Percentiles rank a stretch among this genome's conserved stretches.
Conservation (phyloP, 345 rosid species). For the Hibiscus trionum region DNA sequence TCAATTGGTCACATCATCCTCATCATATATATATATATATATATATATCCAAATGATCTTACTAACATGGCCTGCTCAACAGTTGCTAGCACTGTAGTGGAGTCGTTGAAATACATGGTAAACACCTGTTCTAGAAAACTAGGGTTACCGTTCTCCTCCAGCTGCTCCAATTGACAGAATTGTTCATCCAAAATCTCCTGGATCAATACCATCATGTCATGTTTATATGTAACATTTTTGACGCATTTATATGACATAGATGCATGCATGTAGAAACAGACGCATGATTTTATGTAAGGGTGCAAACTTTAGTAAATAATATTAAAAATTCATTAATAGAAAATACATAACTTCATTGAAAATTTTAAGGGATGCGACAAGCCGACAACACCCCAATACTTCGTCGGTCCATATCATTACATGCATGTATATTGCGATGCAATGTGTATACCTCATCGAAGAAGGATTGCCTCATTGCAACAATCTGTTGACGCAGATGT, state of each 20-base stretch:
- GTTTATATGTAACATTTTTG: neutral
- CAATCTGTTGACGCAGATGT: neutral
- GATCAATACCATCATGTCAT: neutral
- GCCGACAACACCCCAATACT: no score
- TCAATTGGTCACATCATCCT: no score
- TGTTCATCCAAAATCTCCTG: neutral
- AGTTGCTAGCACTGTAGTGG: constrained; percentile 3
- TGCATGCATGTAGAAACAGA: neutral
- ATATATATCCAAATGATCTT: neutral
- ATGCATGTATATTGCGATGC: neutral
- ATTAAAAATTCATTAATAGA: no score
- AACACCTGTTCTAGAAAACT: neutral
- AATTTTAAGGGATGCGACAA: no score
- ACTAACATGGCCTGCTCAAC: constrained; percentile 23
- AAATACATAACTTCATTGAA: no score
- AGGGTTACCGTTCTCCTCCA: neutral
- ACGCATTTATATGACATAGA: neutral
- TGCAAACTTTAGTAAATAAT: no score
- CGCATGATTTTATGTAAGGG: no score
- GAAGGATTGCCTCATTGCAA: constrained; percentile 5
- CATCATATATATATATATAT: no score
- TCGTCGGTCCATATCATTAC: no score
- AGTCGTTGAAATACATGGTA: neutral
- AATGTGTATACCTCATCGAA: neutral
- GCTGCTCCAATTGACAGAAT: neutral